A percentile compares a stretch with the other conserved stretches of the same genome.
These are phyloP conservation scores for Bondarzewia mesenterica DNA, from an alignment of 1,284 basidiomycete species.

Conservation along the genomic window DNA sequence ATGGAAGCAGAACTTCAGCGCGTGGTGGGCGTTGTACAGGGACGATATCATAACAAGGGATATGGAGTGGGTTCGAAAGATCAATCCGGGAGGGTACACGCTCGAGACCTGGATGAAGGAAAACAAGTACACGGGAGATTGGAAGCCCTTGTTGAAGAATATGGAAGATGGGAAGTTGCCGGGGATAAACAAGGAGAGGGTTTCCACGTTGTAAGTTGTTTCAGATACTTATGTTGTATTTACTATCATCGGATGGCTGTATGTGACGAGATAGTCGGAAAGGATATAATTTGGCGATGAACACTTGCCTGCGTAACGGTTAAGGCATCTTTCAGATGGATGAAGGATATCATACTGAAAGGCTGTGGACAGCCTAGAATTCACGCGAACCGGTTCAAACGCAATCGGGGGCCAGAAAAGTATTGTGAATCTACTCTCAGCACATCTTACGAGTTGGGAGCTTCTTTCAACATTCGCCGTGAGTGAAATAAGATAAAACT, in stretches of 20 bases:
- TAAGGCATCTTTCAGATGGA: too few species aligned
- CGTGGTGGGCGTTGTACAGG: constrained; percentile 32
- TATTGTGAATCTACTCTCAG: too few species aligned
- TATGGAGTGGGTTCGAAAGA: constrained; percentile 30
- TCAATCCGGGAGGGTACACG: constrained; percentile 24
- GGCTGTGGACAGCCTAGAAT: too few species aligned
- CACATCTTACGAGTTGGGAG: too few species aligned
- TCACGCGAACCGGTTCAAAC: too few species aligned
- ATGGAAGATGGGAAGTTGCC: neutral
- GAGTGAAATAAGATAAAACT: neutral
- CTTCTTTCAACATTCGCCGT: neutral
- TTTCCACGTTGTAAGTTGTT: neutral
- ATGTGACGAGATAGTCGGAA: too few species aligned
- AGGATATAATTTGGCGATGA: too few species aligned
- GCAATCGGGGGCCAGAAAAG: too few species aligned
- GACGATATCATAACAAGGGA: constrained; percentile 36
- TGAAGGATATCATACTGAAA: too few species aligned
- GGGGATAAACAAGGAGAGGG: neutral
- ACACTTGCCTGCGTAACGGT: too few species aligned
- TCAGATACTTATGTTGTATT: too few species aligned
- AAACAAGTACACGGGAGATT: constrained; percentile 11
- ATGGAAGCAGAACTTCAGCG: constrained; percentile 31
- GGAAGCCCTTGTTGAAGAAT: neutral
- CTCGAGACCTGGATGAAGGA: constrained; percentile 21
- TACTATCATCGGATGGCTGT: too few species aligned